These are phyloP conservation scores for Fusarium graminum DNA, from an alignment of 2,329 filamentous ascomycete species.

Conservation along the genomic window DNA sequence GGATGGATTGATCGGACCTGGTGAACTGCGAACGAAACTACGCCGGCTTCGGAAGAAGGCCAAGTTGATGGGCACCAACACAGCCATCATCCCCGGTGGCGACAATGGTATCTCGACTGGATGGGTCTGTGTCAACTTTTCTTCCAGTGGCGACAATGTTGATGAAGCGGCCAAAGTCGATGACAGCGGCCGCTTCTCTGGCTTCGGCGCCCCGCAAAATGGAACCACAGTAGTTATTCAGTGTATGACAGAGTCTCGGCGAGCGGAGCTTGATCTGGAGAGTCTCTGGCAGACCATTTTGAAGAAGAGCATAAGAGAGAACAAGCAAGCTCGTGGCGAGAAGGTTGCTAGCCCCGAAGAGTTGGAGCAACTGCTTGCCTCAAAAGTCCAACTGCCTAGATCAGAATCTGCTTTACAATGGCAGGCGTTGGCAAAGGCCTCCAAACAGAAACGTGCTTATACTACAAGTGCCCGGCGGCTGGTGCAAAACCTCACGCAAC, in stretches of 20 bases:
- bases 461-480: slow-evolving; percentile 51
- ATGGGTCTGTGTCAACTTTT: slow-evolving; percentile 96
- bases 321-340: slow-evolving; percentile 51
- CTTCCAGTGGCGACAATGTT: slow-evolving; percentile 71
- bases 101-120: slow-evolving; percentile 93
- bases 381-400: slow-evolving; percentile 53
- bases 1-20: slow-evolving; percentile 88
- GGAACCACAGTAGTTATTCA: slow-evolving; percentile 70
- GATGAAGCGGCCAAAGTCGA: slow-evolving; percentile 61
- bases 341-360: slow-evolving; percentile 40
- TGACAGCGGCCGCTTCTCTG: slow-evolving; percentile 73
- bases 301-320: slow-evolving; percentile 52
- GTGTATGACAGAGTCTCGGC: slow-evolving; percentile 67
- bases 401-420: slow-evolving; percentile 52
- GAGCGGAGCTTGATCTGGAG: slow-evolving; percentile 67
- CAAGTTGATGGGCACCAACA: slow-evolving; percentile 80
- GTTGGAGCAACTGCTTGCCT: slow-evolving; percentile 50
- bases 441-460: slow-evolving; percentile 53
- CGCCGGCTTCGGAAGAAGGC: slow-evolving; percentile 83
- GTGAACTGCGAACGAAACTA: slow-evolving; percentile 90
- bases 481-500: slow-evolving; percentile 11
- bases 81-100: slow-evolving; percentile 71
- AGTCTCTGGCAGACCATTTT: slow-evolving; percentile 63
- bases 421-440: slow-evolving; percentile 54
- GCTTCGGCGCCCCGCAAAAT: slow-evolving; percentile 73